Evolutionary conservation across 2,329 filamentous ascomycete genomes (phyloP).

Genomic region (Teratosphaeria zuluensis): DNA sequence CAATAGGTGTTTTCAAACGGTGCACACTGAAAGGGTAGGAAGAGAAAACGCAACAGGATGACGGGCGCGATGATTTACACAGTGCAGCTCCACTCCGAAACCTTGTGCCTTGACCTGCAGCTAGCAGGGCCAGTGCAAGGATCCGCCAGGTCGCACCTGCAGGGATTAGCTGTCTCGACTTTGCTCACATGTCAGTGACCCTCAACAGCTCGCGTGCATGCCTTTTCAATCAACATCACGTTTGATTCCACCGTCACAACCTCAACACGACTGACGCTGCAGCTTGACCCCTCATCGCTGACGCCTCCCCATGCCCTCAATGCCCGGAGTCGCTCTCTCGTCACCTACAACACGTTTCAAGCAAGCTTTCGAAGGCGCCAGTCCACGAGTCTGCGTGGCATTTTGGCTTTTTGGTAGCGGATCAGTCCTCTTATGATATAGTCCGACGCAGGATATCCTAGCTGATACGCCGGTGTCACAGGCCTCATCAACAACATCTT

Average conservation of each 20-base stretch:
- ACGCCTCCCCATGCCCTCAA: constrained; percentile 33
- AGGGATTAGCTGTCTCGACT: background rate
- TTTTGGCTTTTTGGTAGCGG: constrained; percentile 87
- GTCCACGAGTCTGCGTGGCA: constrained; percentile 62
- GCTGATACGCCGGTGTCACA: constrained; percentile 25
- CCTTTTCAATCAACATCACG: no score
- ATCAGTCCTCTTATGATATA: background rate
- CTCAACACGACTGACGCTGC: no score
- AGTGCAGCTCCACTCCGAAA: no score
- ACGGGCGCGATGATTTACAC: background rate
- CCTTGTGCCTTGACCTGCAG: no score
- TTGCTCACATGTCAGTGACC: background rate
- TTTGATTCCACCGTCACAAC: no score
- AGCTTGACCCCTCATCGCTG: no score
- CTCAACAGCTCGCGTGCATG: no score
- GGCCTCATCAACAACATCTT: constrained; percentile 94
- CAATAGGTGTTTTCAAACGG: background rate
- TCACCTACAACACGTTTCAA: constrained; percentile 46
- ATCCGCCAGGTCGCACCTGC: background rate
- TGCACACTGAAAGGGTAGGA: background rate
- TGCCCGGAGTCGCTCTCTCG: constrained; percentile 45
- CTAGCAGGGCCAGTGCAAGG: no score
- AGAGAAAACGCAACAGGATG: background rate
- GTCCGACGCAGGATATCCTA: background rate
- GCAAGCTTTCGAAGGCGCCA: constrained; percentile 54